Percentiles rank a stretch among this genome's conserved stretches.
Conservation (phyloP, 345 rosid species). For the Anastatica hierochuntica region DNA sequence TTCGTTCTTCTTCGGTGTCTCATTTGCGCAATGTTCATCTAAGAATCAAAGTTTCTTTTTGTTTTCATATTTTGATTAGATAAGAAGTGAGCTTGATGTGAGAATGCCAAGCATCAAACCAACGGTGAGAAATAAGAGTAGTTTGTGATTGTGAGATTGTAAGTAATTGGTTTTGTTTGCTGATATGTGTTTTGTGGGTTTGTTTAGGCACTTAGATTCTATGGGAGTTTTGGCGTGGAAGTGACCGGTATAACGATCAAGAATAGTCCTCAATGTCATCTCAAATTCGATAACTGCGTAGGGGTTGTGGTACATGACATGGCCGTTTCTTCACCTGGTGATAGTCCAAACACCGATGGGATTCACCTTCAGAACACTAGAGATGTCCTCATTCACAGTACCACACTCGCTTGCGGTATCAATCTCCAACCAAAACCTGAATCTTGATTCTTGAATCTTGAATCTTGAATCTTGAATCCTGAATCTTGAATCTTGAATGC, state of each 20-base stretch:
- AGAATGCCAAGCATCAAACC: constrained; percentile 88
- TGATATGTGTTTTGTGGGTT: too few species aligned
- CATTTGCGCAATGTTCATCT: too few species aligned
- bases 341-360: constrained; percentile 98
- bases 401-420: constrained; percentile 86
- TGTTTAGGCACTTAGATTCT: constrained; percentile 83
- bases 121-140: too few species aligned
- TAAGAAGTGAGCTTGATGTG: constrained; percentile 51
- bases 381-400: constrained; percentile 67
- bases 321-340: constrained; percentile 62
- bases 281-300: constrained; percentile 81
- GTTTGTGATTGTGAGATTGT: too few species aligned
- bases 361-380: constrained; percentile 87
- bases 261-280: constrained; percentile 97
- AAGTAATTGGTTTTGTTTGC: neutral
- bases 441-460: too few species aligned
- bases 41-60: constrained; percentile 27
- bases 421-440: too few species aligned
- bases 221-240: constrained; percentile 71
- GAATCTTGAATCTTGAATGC: neutral
- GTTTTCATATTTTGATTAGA: too few species aligned
- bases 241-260: constrained; percentile 85
- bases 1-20: constrained; percentile 24
- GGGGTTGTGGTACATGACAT: constrained; percentile 77
- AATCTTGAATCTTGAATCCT: neutral